Conservation (phyloP, 768 basidiomycete species). For the Trametes coccinea region DNA sequence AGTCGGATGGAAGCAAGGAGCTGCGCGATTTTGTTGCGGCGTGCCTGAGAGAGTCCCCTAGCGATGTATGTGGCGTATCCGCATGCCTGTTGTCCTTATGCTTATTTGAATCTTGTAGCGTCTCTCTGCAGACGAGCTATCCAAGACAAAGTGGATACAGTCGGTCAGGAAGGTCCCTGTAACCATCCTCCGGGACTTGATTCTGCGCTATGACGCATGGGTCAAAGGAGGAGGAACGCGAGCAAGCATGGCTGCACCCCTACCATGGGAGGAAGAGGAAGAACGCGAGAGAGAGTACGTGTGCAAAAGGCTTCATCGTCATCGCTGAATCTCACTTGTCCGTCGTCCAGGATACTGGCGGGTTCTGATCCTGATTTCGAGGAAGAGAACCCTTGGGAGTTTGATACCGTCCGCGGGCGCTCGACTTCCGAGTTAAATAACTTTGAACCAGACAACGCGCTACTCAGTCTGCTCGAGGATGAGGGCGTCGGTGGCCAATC, state of each 20-base stretch:
- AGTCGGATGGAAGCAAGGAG: slow-evolving; percentile 78
- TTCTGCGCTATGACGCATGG: slow-evolving; percentile 78
- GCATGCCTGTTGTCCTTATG: background rate
- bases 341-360: no score
- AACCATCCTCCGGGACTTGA: slow-evolving; percentile 74
- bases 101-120: slow-evolving; percentile 50
- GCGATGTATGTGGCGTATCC: slow-evolving; percentile 53
- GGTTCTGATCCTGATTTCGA: background rate
- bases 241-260: slow-evolving; percentile 71
- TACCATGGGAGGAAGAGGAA: slow-evolving; percentile 73
- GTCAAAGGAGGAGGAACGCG: slow-evolving; percentile 64
- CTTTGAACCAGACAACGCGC: slow-evolving; percentile 12
- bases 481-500: slow-evolving; percentile 35
- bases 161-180: slow-evolving; percentile 64
- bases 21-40: slow-evolving; percentile 85
- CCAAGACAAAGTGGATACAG: slow-evolving; percentile 90
- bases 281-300: slow-evolving; percentile 35
- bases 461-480: slow-evolving; percentile 17
- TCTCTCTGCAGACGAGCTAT: slow-evolving; percentile 83
- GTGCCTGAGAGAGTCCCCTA: slow-evolving; percentile 80
- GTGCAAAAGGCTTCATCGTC: background rate
- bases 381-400: slow-evolving; percentile 64
- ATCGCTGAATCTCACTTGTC: background rate
- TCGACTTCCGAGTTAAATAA: slow-evolving; percentile 24
- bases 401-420: slow-evolving; percentile 64